phyloP scores from a whole-genome alignment of 1,139 yeast species.

The Lodderomyces metapsilosis region DNA sequence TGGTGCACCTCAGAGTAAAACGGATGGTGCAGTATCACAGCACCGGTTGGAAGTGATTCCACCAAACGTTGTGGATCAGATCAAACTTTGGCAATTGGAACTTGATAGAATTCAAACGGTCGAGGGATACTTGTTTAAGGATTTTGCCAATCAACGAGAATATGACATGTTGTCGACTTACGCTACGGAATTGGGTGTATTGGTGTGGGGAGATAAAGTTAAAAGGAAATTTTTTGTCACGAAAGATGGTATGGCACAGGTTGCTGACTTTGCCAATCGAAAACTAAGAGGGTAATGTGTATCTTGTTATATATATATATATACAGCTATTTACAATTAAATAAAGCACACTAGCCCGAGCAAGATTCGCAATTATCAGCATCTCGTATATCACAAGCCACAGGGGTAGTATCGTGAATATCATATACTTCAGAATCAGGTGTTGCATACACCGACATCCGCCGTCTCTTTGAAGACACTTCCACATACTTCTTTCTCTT shows the following conservation, averaged over 20 bases:
- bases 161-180: conserved; percentile 70
- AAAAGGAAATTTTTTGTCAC: conserved; percentile 77
- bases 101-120: conserved; percentile 87
- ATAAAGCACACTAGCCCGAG: conserved; percentile 30
- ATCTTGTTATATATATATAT: conserved; percentile 4
- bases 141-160: conserved; percentile 76
- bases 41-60: conserved; percentile 70
- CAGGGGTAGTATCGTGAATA: conserved; percentile 34
- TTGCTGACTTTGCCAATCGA: conserved; percentile 81
- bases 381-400: conserved; percentile 35
- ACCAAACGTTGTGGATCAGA: conserved; percentile 95
- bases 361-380: conserved; percentile 47
- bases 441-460: conserved; percentile 11
- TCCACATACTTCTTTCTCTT: conserved; percentile 22
- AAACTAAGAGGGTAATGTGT: conserved; percentile 24
- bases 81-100: conserved; percentile 93
- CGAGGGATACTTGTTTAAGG: conserved; percentile 86
- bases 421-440: conserved; percentile 19
- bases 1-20: conserved; percentile 33
- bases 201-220: conserved; percentile 77
- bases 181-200: conserved; percentile 88
- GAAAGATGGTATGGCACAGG: conserved; percentile 83
- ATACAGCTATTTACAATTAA: conserved; percentile 7
- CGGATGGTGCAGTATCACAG: conserved; percentile 29
- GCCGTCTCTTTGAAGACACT: conserved; percentile 10